These are phyloP conservation scores for Prosopis cineraria DNA, from an alignment of 306 rosid genomes.

Conservation along the genomic window DNA sequence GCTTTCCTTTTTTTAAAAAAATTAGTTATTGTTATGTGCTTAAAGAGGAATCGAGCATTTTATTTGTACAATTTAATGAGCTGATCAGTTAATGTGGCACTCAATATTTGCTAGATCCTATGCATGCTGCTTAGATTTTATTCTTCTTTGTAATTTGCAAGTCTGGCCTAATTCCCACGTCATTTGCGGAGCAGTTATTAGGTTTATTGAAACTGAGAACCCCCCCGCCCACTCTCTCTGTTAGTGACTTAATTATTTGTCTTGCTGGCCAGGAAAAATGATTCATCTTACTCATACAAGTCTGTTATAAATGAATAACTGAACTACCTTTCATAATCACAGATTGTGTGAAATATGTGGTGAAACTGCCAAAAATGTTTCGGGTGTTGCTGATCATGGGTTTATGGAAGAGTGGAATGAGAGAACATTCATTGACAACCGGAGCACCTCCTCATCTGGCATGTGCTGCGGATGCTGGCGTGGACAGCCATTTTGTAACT, in stretches of 20 bases:
- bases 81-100: not conserved
- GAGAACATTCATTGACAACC: conserved; percentile 46
- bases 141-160: not conserved
- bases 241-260: not conserved
- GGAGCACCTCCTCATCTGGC: conserved; percentile 40
- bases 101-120: not conserved
- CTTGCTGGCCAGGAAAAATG: too few species aligned
- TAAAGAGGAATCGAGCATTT: too few species aligned
- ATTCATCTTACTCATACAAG: not conserved
- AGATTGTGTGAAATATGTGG: conserved; percentile 92
- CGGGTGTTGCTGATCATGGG: conserved; percentile 52
- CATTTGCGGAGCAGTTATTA: not conserved
- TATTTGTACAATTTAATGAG: too few species aligned
- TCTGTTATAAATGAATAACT: conserved; percentile 21
- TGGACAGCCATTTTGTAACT: conserved; percentile 95
- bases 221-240: not conserved
- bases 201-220: not conserved
- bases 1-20: too few species aligned
- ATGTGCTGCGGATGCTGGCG: conserved; percentile 68
- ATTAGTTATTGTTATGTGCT: too few species aligned
- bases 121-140: not conserved
- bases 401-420: conserved; percentile 91
- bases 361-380: conserved; percentile 66
- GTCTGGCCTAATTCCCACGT: conserved; percentile 1
- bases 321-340: conserved; percentile 25